Percentiles rank a stretch among this genome's conserved stretches.
phyloP scores from a whole-genome alignment of 73 alveolate genomes.

The Paraurostyla sp. region DNA sequence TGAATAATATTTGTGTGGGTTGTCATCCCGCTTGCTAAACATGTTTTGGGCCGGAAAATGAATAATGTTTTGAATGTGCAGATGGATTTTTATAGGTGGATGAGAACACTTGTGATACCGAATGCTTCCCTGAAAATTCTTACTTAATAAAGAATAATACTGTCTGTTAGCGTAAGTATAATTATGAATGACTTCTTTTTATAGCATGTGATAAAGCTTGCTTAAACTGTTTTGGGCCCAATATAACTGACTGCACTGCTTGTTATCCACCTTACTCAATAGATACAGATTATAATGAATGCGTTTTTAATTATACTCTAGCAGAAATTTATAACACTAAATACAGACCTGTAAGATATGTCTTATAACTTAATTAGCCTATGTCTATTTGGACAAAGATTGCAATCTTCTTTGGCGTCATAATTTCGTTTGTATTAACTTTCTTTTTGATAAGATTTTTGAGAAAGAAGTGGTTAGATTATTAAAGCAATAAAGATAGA shows the following conservation, averaged over 20 bases:
- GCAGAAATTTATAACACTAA: slow-evolving; percentile 19
- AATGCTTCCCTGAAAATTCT: slow-evolving; percentile 61
- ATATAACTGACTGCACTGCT: not conserved
- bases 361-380: slow-evolving; percentile 10
- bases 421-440: not conserved
- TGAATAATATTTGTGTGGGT: slow-evolving; percentile 59
- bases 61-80: slow-evolving; percentile 50
- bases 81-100: slow-evolving; percentile 37
- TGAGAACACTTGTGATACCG: slow-evolving; percentile 57
- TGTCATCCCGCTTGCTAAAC: slow-evolving; percentile 65
- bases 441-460: not conserved
- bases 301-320: slow-evolving; percentile 50
- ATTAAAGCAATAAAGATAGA: slow-evolving; percentile 41
- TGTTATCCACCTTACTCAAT: slow-evolving; percentile 57
- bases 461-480: slow-evolving; percentile 32
- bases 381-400: slow-evolving; percentile 54
- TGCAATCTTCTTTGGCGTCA: not conserved
- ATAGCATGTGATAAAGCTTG: slow-evolving; percentile 48
- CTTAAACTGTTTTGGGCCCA: slow-evolving; percentile 46
- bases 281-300: not conserved
- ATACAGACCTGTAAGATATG: slow-evolving; percentile 48
- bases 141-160: slow-evolving; percentile 28
- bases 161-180: slow-evolving; percentile 37
- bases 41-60: slow-evolving; percentile 60
- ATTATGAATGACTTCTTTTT: not conserved